These are phyloP conservation scores for Eragrostis tef DNA, from an alignment of 202 grass and related monocot species.

Conservation along the genomic window DNA sequence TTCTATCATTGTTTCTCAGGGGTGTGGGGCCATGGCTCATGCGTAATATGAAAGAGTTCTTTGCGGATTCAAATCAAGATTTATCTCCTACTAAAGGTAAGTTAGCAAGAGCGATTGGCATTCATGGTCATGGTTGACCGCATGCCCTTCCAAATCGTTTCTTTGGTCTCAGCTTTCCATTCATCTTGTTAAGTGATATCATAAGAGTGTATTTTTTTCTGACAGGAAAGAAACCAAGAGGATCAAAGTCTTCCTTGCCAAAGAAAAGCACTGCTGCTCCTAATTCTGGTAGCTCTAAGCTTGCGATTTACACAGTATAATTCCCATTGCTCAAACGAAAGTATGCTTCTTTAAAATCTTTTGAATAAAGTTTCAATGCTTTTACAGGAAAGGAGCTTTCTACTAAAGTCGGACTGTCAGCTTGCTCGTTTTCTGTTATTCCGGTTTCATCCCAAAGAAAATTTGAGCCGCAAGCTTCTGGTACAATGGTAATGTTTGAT, in stretches of 20 bases:
- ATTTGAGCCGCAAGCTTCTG: conserved; percentile 40
- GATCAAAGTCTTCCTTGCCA: conserved; percentile 39
- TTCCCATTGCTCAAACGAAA: conserved; percentile 6
- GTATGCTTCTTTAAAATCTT: not conserved
- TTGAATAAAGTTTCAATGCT: conserved; percentile 14
- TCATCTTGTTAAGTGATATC: not conserved
- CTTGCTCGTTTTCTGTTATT: conserved; percentile 37
- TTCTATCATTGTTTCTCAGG: conserved; percentile 48
- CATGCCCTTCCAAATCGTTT: not conserved
- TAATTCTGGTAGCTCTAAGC: conserved; percentile 25
- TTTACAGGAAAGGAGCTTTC: conserved; percentile 42
- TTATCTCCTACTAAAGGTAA: conserved; percentile 48
- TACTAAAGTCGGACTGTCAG: not conserved
- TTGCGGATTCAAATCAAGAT: conserved; percentile 50
- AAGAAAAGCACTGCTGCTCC: conserved; percentile 28
- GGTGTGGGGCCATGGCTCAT: conserved; percentile 81
- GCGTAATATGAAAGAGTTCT: conserved; percentile 65
- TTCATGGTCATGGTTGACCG: conserved; percentile 12
- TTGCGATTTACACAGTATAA: conserved; percentile 33
- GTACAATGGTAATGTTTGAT: conserved; percentile 49
- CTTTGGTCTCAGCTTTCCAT: not conserved
- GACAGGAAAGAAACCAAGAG: conserved; percentile 70
- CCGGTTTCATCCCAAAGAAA: conserved; percentile 31
- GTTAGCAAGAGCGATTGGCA: conserved; percentile 45
- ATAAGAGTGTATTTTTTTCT: conserved; percentile 28